Base-by-base conservation (phyloP, 2,329 filamentous ascomycete genomes). In the Rutstroemia sp. region DNA sequence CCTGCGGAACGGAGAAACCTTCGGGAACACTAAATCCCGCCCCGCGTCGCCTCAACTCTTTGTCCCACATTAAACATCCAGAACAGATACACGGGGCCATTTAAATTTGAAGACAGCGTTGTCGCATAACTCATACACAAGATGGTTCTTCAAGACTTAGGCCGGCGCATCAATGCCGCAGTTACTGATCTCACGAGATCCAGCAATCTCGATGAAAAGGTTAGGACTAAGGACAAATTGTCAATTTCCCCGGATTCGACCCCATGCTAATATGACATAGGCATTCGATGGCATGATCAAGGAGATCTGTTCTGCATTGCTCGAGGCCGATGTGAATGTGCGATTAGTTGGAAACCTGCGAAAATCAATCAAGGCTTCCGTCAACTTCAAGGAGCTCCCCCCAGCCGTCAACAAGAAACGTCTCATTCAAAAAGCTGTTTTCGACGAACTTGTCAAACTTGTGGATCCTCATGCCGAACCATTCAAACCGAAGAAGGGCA, bases 81-180 rank as follows among this genome's bases (percentile, higher is more conserved):
- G 41, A 37, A 9, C 41, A 45, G 16, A 19, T 23, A 38, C 27
- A 51, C 5, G 6, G 30, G 9, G 17, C 14, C n/a, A 19, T 10
- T 25, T 19, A 34, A 9, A 39, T 34, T 44, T 27, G 10, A 42
- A 25, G 30, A 58, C 48, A 51, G 21, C 23, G 8, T 27, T 42
- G 44, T 54, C 57, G 46, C 47, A 57, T 54, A 46, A 48, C 23
- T 54, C 56, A 52, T 47, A 51, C 19, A 37, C 58, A 71, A 68
- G 71, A 99, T 99, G 94, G 94, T 99, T 81, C 88, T 99, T 70
- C 92, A 96, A 84, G 94, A 99, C 82, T 83, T 99, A 58, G 94
- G 94, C 67, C 91, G 92, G 79, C 94, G 94, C 76, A 97, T 99
- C 74, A 97, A 96, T 76, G 84, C 90, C 79, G 94, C 94, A 68